Evolutionary conservation across 2,329 filamentous ascomycete species (phyloP).

Genomic region (Periglandula ipomoeae): DNA sequence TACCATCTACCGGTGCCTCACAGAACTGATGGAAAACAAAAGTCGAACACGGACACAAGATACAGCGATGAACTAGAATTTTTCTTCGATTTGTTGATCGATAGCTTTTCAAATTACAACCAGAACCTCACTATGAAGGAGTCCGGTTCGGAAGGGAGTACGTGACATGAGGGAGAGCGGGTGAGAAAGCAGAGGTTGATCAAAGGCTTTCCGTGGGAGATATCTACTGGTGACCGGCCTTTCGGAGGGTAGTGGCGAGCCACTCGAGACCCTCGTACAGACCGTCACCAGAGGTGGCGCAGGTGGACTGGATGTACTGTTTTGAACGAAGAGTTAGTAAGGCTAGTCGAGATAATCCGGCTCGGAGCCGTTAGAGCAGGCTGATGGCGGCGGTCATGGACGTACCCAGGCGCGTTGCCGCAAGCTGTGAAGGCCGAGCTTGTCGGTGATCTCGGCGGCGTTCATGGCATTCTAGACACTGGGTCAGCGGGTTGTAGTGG

Average conservation of each 20-base stretch:
- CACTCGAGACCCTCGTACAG: slow-evolving; percentile 98
- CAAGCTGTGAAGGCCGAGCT: slow-evolving; percentile 98
- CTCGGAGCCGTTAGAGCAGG: neutral
- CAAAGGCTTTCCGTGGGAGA: slow-evolving; percentile 24
- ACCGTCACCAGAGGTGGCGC: slow-evolving; percentile 97
- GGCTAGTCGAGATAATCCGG: neutral
- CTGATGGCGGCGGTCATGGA: slow-evolving; percentile 13
- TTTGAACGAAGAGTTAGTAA: slow-evolving; percentile 8
- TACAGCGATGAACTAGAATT: slow-evolving; percentile 36
- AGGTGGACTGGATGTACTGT: slow-evolving; percentile 98
- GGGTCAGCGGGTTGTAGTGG: slow-evolving; percentile 7
- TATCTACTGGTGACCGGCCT: slow-evolving; percentile 59
- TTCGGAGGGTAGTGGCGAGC: slow-evolving; percentile 76
- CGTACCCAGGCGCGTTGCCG: slow-evolving; percentile 98
- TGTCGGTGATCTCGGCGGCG: slow-evolving; percentile 98
- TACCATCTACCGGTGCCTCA: slow-evolving; percentile 15
- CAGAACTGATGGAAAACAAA: slow-evolving; percentile 15
- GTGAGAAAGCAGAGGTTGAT: slow-evolving; percentile 23
- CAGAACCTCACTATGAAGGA: slow-evolving; percentile 39
- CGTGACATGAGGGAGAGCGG: slow-evolving; percentile 29
- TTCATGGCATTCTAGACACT: slow-evolving; percentile 87
- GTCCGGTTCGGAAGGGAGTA: slow-evolving; percentile 28
- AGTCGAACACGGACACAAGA: slow-evolving; percentile 21
- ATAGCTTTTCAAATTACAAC: slow-evolving; percentile 51
- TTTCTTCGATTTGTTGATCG: slow-evolving; percentile 41